These are phyloP conservation scores for Cryptococcus sp. DNA, from an alignment of 1,284 basidiomycete species.

Conservation along the genomic window DNA sequence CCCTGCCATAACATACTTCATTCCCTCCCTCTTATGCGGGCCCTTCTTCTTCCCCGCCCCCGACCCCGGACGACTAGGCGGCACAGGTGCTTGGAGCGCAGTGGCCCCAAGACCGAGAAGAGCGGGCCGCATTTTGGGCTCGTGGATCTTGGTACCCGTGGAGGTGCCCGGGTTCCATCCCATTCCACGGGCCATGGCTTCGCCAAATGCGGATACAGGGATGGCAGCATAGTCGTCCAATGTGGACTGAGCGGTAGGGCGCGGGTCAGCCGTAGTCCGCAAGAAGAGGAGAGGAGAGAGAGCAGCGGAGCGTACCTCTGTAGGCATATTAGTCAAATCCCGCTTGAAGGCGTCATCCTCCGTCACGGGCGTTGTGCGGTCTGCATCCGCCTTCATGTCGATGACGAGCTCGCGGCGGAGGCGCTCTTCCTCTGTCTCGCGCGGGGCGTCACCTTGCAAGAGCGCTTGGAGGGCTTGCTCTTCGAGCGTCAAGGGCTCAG, in stretches of 20 bases:
- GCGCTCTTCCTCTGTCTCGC: conserved; percentile 43
- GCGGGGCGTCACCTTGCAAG: conserved; percentile 41
- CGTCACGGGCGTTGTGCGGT: conserved; percentile 15
- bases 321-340: conserved; percentile 73
- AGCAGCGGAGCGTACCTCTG: conserved; percentile 47
- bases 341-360: conserved; percentile 77
- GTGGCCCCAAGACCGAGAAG: conserved; percentile 89
- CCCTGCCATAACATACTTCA: conserved; percentile 42
- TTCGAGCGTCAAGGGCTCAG: conserved; percentile 33
- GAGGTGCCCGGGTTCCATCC: conserved; percentile 66
- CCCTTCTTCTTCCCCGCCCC: conserved; percentile 25
- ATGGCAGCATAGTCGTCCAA: conserved; percentile 85
- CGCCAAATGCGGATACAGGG: conserved; percentile 89
- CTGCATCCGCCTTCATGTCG: conserved; percentile 55
- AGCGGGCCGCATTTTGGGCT: conserved; percentile 74
- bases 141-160: conserved; percentile 72
- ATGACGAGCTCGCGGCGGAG: conserved; percentile 53
- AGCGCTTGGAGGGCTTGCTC: conserved; percentile 43
- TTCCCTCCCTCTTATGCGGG: conserved; percentile 28
- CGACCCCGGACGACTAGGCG: conserved; percentile 23
- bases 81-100: conserved; percentile 45
- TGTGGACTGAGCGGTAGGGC: conserved; percentile 53
- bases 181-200: conserved; percentile 92
- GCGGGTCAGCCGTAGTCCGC: background rate
- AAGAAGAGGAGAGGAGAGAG: background rate